Conservation (phyloP, 495 filamentous ascomycete species). For the Lasiosphaeria hispida region DNA sequence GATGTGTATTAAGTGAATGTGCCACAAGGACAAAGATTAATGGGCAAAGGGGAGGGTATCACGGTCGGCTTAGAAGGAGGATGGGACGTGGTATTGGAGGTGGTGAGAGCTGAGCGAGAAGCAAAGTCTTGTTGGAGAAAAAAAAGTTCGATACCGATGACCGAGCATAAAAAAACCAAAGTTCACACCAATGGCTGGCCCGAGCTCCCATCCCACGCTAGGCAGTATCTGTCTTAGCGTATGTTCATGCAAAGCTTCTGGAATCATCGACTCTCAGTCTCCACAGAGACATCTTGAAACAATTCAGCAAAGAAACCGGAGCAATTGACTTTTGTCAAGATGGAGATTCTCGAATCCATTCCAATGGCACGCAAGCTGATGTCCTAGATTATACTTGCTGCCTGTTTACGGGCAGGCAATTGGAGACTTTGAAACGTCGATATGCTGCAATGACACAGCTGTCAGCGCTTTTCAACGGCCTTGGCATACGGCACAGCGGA, state of each 20-base stretch:
- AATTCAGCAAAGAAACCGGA: no score
- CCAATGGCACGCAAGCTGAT: no score
- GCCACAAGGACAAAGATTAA: constrained; percentile 13
- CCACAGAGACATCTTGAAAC: background rate
- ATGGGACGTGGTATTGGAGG: constrained; percentile 9
- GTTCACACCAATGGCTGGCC: constrained; percentile 27
- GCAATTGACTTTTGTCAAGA: no score
- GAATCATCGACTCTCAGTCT: constrained; percentile 32
- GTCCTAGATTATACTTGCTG: no score
- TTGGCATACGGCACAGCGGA: no score
- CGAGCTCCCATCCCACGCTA: constrained; percentile 30
- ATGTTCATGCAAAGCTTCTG: constrained; percentile 27
- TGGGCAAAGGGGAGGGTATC: constrained; percentile 21
- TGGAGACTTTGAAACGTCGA: no score
- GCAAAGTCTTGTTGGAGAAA: constrained; percentile 13
- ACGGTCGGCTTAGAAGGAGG: constrained; percentile 17
- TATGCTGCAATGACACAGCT: no score
- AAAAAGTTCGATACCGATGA: constrained; percentile 23
- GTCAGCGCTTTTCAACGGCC: no score
- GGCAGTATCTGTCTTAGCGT: constrained; percentile 21
- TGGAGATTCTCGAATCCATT: no score
- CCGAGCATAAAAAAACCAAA: constrained; percentile 28
- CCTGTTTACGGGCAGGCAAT: no score
- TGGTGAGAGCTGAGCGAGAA: background rate
- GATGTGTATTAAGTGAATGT: constrained; percentile 15